Evolutionary conservation across 768 basidiomycete genomes (phyloP).

Genomic region (Dacryopinax primogenitus): DNA sequence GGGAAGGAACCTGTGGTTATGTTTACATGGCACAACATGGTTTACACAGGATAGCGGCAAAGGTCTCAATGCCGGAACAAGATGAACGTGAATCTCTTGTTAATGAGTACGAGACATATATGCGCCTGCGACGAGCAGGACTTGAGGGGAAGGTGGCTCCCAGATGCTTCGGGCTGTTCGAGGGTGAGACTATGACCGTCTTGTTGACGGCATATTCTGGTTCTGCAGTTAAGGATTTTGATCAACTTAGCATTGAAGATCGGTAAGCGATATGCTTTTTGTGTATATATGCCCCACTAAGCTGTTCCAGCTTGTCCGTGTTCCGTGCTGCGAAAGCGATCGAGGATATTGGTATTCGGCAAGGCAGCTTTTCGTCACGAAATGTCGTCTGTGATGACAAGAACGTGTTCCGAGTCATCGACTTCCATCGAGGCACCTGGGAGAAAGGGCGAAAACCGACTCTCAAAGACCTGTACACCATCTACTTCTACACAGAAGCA

Average conservation of each 20-base stretch:
- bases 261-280: neutral
- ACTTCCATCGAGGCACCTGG: neutral
- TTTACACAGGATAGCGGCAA: neutral
- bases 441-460: too few relatives aligned
- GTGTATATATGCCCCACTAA: too few relatives aligned
- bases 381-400: neutral
- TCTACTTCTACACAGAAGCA: too few relatives aligned
- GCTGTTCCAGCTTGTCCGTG: neutral
- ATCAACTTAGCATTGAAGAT: neutral
- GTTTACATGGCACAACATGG: neutral
- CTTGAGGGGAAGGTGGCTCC: neutral
- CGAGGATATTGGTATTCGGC: neutral
- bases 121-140: neutral
- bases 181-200: neutral
- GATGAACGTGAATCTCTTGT: neutral
- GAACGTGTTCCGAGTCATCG: neutral
- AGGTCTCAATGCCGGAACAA: neutral
- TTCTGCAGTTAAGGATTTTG: neutral
- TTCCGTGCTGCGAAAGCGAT: neutral
- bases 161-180: neutral
- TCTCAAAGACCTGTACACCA: too few relatives aligned
- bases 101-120: neutral
- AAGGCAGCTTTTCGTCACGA: neutral
- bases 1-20: neutral
- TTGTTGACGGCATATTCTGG: neutral